phyloP scores from a whole-genome alignment of 2,329 filamentous ascomycete genomes.

The Aspergillus amoenus region DNA sequence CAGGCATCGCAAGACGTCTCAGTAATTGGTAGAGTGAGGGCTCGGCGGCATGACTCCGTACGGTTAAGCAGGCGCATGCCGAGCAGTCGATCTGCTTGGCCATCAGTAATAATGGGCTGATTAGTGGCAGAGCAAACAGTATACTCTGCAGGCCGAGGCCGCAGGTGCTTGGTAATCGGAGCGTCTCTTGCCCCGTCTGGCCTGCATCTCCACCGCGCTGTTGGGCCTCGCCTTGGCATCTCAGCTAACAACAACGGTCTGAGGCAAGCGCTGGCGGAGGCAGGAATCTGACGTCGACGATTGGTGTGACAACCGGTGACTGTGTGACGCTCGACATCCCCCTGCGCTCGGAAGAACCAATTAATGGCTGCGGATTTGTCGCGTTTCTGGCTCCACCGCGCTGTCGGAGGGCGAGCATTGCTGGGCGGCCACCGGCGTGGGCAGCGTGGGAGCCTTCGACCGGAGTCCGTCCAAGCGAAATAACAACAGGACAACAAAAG shows the following conservation, averaged over 20 bases:
- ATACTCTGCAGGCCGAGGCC: background rate
- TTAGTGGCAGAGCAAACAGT: background rate
- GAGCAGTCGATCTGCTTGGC: constrained; percentile 4
- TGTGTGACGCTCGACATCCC: background rate
- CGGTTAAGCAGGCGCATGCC: background rate
- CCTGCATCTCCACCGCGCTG: background rate
- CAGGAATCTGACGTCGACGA: background rate
- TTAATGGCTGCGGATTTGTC: background rate
- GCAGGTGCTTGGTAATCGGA: constrained; percentile 3
- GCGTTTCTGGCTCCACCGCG: background rate
- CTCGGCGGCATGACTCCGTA: background rate
- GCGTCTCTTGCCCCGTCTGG: background rate
- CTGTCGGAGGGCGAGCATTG: background rate
- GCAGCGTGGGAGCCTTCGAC: too few species aligned
- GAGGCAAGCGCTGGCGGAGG: background rate
- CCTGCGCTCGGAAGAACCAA: background rate
- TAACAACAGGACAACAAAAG: background rate
- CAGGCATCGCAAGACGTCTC: too few species aligned
- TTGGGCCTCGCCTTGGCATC: background rate
- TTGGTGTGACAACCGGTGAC: background rate
- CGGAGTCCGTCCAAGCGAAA: background rate
- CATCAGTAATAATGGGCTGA: constrained; percentile 6
- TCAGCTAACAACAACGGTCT: background rate
- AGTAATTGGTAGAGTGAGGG: background rate
- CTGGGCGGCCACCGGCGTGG: background rate